A percentile compares a stretch with the other conserved stretches of the same genome.
Evolutionary conservation across 179 eudicot species (phyloP).

Genomic region (Actinidia chinensis): DNA sequence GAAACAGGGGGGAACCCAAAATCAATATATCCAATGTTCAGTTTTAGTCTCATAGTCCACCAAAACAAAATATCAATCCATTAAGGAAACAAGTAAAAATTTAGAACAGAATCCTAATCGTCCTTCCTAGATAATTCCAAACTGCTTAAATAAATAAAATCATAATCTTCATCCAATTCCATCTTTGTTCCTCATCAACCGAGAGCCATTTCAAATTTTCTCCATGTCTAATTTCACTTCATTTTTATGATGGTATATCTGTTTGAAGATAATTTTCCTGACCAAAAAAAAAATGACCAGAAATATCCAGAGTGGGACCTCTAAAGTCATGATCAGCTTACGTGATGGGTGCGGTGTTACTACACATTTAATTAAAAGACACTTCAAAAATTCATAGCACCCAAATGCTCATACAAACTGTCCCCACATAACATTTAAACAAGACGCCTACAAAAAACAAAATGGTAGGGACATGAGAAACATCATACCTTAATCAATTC

Average conservation of each 20-base stretch:
- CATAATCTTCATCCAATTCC: too few species aligned
- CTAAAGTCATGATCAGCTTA: neutral
- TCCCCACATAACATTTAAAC: neutral
- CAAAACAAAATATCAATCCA: too few species aligned
- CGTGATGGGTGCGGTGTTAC: neutral
- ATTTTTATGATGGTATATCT: neutral
- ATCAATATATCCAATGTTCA: too few species aligned
- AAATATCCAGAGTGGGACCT: neutral
- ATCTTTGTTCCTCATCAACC: too few species aligned
- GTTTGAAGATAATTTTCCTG: neutral
- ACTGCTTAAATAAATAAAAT: too few species aligned
- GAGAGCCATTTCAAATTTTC: neutral
- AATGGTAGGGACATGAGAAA: neutral
- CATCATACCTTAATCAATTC: conserved; percentile 56
- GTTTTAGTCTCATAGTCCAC: too few species aligned
- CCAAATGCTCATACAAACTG: neutral
- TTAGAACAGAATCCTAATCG: too few species aligned
- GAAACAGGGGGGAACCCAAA: too few species aligned
- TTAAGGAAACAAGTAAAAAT: too few species aligned
- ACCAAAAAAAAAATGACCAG: neutral
- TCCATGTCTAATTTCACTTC: neutral
- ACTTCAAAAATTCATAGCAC: neutral
- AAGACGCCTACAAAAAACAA: neutral
- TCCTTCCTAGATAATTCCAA: too few species aligned
- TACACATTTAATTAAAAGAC: neutral